Base-by-base conservation (phyloP, 2,329 filamentous ascomycete species). In the Ceratocystis harringtonii region DNA sequence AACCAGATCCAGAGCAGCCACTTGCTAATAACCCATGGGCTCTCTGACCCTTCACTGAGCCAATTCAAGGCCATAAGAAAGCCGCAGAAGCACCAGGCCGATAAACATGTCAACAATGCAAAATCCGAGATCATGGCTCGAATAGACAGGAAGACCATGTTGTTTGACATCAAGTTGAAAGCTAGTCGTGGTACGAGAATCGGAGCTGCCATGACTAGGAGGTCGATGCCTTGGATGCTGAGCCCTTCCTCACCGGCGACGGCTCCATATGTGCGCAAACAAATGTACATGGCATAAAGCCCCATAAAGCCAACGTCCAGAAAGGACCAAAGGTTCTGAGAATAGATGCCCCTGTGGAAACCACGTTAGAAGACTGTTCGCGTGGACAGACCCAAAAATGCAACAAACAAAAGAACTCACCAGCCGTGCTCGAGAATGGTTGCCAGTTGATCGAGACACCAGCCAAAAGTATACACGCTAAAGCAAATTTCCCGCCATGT, bases 1-100 rank as follows among this genome's bases (percentile, higher is more conserved):
- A 95, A 94, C 90, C 90, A 95, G 69, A 95, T 92, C 81, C 88
- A 94, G 1, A 94, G 81, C 89, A 95, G 92, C 90, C 90, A 95
- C 74, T 92, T 91, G 57, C 84, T 84, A 68, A 94, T 91, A 1
- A 86, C 66, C 57, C 65, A 64, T 6, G 61, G 57, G 45, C 67
- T 64, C 22, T 87, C 84, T 0, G 75, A 74, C 22, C 84, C 85
- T 69, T 88, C 81, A 67, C 84, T 84, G 7, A 95, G 82, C 89
- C 90, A 94, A 44, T 86, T 80, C 73, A 95, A 81, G 28, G 88
- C 88, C 58, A 95, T 78, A 64, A 94, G 74, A 74, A 95, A 94
- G 2, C 90, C 90, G 57, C 84, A 83, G 72, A 94, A 94, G 72
- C 89, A 92, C 90, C 90, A 95, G 2, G 82, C 82, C 5, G 89